phyloP scores from a whole-genome alignment of 306 rosid species.

The Crotalaria pallida region DNA sequence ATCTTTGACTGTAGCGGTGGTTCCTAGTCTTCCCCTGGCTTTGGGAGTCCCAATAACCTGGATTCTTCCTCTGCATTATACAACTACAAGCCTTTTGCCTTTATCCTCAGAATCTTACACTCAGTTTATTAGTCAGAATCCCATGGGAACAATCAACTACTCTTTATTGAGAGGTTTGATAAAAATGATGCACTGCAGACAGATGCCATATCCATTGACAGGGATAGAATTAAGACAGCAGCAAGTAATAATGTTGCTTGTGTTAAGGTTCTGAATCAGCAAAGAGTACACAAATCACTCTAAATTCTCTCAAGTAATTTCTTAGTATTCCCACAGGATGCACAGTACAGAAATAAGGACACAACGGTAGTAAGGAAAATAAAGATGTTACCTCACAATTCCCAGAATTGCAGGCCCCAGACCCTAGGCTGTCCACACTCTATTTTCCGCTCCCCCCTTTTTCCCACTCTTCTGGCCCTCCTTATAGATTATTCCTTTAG shows the following conservation, averaged over 20 bases:
- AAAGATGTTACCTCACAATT: no score
- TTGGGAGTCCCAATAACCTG: slow-evolving; percentile 87
- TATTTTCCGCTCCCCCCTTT: no score
- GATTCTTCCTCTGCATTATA: slow-evolving; percentile 92
- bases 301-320: no score
- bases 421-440: no score
- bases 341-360: no score
- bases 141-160: slow-evolving; percentile 59
- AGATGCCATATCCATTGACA: slow-evolving; percentile 60
- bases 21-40: slow-evolving; percentile 83
- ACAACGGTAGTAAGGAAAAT: no score
- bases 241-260: slow-evolving; percentile 59
- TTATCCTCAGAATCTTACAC: slow-evolving; percentile 52
- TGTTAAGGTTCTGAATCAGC: no score
- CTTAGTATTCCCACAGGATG: no score
- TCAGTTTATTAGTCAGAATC: slow-evolving; percentile 45
- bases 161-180: slow-evolving; percentile 48
- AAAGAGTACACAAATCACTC: no score
- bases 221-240: slow-evolving; percentile 74
- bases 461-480: no score
- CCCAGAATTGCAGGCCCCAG: no score
- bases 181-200: slow-evolving; percentile 54
- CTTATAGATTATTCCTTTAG: no score
- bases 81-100: slow-evolving; percentile 62
- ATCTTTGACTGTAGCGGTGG: slow-evolving; percentile 62